These are phyloP conservation scores for Linnemannia schmuckeri DNA, from an alignment of 192 early-diverging fungal genomes.

Conservation along the genomic window DNA sequence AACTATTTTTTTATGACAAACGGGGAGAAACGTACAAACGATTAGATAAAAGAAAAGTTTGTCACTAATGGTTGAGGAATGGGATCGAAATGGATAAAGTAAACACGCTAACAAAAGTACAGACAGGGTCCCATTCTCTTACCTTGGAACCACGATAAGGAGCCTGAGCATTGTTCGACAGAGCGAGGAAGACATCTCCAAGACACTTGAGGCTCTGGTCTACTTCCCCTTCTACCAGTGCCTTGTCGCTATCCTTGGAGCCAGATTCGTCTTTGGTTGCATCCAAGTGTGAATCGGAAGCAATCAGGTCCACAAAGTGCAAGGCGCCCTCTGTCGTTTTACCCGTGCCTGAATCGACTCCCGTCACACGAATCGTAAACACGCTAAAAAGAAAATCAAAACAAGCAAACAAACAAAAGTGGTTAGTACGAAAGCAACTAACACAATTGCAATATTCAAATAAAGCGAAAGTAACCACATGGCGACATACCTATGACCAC, in stretches of 20 bases:
- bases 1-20: background rate
- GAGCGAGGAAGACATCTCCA: background rate
- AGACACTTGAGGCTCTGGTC: conserved; percentile 1
- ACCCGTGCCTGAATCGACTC: background rate
- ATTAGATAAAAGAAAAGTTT: background rate
- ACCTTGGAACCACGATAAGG: conserved; percentile 2
- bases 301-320: background rate
- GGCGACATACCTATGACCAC: background rate
- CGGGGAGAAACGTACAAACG: background rate
- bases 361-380: background rate
- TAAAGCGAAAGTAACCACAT: background rate
- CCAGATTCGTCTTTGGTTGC: background rate
- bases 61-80: background rate
- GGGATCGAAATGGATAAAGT: background rate
- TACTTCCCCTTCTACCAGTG: background rate
- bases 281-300: background rate
- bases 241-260: background rate
- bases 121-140: background rate
- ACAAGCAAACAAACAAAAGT: background rate
- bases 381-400: background rate
- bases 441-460: background rate
- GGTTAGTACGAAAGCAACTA: background rate
- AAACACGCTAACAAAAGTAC: background rate
- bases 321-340: background rate
- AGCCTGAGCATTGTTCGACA: background rate